phyloP scores from a whole-genome alignment of 169 alveolate species.

The Babesia bigemina region DNA sequence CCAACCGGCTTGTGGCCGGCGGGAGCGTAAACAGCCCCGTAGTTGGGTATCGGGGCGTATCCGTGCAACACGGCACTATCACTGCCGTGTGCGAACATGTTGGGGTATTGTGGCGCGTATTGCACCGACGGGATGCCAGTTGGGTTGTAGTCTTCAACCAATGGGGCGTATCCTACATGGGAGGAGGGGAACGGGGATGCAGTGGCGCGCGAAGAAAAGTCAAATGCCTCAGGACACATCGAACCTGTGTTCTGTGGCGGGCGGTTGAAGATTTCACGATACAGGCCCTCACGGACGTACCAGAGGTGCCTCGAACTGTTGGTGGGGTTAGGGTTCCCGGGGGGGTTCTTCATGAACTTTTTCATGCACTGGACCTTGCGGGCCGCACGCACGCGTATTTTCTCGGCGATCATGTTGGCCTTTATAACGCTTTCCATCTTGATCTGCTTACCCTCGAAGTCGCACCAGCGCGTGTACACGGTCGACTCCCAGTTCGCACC shows the following conservation, averaged over 20 bases:
- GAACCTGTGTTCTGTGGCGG: background rate
- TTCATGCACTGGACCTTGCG: slow-evolving; percentile 54
- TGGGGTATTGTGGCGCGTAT: background rate
- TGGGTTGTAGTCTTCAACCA: background rate
- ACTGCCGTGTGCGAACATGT: background rate
- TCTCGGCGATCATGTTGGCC: slow-evolving; percentile 74
- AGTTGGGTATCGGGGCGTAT: background rate
- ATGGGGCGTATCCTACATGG: background rate
- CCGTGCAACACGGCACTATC: background rate
- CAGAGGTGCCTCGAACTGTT: slow-evolving; percentile 13
- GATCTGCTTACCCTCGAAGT: slow-evolving; percentile 64
- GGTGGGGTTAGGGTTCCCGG: background rate
- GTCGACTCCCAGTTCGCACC: slow-evolving; percentile 81
- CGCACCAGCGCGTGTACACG: slow-evolving; percentile 73
- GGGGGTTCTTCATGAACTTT: slow-evolving; percentile 17
- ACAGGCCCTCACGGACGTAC: slow-evolving; percentile 34
- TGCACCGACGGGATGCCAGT: background rate
- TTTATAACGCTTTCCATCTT: slow-evolving; percentile 60
- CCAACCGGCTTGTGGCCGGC: background rate
- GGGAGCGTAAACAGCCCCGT: background rate
- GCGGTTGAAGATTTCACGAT: slow-evolving; percentile 11
- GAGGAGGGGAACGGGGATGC: background rate
- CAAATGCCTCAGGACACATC: background rate
- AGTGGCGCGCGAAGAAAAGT: background rate
- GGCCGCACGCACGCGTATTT: slow-evolving; percentile 71